These are phyloP conservation scores for Aspergillus tubingensis DNA, from an alignment of 2,329 filamentous ascomycete genomes.

Conservation along the genomic window DNA sequence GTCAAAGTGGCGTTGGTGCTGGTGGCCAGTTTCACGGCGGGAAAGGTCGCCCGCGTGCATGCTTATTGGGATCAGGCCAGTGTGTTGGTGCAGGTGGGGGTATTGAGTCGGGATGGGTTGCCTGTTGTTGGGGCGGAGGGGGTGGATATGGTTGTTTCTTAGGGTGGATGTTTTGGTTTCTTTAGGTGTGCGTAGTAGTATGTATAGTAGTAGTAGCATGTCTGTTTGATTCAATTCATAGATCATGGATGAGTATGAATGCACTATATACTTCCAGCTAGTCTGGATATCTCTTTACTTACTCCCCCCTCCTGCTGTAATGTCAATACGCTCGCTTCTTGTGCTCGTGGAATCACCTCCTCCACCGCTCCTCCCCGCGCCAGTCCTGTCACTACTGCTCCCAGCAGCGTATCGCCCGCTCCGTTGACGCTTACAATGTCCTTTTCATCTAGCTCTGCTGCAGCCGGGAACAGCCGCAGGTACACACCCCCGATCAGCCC, in stretches of 20 bases:
- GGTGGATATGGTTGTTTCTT: constrained; percentile 20
- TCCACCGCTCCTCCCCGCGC: constrained; percentile 57
- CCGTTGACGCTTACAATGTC: constrained; percentile 90
- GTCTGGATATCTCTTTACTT: constrained; percentile 32
- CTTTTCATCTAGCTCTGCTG: constrained; percentile 59
- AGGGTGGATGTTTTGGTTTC: not conserved
- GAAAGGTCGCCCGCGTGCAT: constrained; percentile 50
- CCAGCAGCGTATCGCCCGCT: constrained; percentile 89
- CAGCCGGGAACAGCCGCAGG: constrained; percentile 72
- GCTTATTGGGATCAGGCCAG: constrained; percentile 66
- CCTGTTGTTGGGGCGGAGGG: constrained; percentile 41
- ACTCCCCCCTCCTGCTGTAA: constrained; percentile 76
- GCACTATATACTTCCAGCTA: not conserved
- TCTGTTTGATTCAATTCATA: too few relatives aligned
- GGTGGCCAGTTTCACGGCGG: constrained; percentile 46
- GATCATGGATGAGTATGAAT: too few relatives aligned
- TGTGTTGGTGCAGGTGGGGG: constrained; percentile 60
- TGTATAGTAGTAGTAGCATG: too few relatives aligned
- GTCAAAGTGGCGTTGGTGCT: constrained; percentile 57
- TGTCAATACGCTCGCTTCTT: constrained; percentile 77
- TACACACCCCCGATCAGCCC: constrained; percentile 77
- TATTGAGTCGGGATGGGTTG: constrained; percentile 48
- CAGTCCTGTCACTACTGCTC: constrained; percentile 78
- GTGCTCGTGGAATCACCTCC: constrained; percentile 74
- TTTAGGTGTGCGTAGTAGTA: not conserved